Evolutionary conservation across 768 basidiomycete genomes (phyloP).

Genomic region (Cystofilobasidium bisporidii): DNA sequence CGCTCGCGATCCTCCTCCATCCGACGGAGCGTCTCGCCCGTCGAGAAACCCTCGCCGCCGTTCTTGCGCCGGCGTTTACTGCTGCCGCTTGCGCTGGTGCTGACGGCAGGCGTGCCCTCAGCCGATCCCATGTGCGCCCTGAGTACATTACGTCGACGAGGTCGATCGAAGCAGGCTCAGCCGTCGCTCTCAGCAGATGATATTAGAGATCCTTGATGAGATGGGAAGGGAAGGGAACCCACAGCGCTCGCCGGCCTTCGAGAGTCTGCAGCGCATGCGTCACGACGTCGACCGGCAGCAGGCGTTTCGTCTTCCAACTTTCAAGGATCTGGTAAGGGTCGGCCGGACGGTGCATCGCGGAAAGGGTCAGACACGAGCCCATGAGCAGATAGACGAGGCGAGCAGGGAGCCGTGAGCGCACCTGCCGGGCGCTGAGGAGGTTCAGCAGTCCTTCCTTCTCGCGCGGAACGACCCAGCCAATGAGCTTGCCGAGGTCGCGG

Average conservation of each 20-base stretch:
- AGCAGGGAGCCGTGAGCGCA: conserved; percentile 36
- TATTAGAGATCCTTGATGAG: too few species aligned
- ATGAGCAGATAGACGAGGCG: too few species aligned
- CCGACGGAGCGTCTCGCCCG: conserved; percentile 65
- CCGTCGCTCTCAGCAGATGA: not conserved
- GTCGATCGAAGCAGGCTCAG: too few species aligned
- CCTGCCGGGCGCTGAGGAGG: conserved; percentile 77
- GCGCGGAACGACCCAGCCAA: conserved; percentile 76
- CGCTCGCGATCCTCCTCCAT: conserved; percentile 89
- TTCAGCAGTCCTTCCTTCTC: conserved; percentile 82
- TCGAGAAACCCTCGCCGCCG: conserved; percentile 44
- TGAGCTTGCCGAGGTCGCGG: conserved; percentile 66
- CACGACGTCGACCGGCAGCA: conserved; percentile 66
- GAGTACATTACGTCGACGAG: not conserved
- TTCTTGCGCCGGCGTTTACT: conserved; percentile 30
- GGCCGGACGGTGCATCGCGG: not conserved
- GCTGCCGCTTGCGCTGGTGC: not conserved
- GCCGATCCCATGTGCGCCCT: not conserved
- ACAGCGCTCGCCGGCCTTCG: conserved; percentile 33
- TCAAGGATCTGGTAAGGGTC: conserved; percentile 61
- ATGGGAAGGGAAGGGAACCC: conserved; percentile 18
- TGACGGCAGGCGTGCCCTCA: not conserved
- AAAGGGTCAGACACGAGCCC: not conserved
- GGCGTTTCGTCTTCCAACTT: conserved; percentile 75
- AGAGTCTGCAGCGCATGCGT: conserved; percentile 54